Percentiles rank a stretch among this genome's conserved stretches.
phyloP scores from a whole-genome alignment of 805 yeast genomes.

The Candida caryicola region DNA sequence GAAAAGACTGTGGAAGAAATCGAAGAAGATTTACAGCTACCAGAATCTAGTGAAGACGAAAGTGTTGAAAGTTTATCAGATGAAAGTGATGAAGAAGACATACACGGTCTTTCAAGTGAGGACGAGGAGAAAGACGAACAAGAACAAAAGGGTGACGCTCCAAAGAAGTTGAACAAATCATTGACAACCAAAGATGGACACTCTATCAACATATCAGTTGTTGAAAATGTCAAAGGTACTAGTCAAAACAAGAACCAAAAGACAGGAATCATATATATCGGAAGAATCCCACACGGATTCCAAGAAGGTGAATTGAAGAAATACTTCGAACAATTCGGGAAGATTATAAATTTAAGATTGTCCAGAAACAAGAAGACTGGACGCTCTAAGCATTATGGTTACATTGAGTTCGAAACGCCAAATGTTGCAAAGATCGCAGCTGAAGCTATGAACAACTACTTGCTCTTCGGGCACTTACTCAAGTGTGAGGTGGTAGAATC shows the following conservation, averaged over 20 bases:
- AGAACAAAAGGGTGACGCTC: slow-evolving; percentile 20
- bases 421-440: slow-evolving; percentile 86
- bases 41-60: slow-evolving; percentile 14
- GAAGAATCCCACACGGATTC: slow-evolving; percentile 91
- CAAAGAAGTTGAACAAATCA: slow-evolving; percentile 14
- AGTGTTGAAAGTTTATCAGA: slow-evolving; percentile 15
- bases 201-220: slow-evolving; percentile 18
- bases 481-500: slow-evolving; percentile 57
- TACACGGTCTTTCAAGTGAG: slow-evolving; percentile 20
- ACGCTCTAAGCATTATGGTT: slow-evolving; percentile 86
- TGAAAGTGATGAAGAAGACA: slow-evolving; percentile 22
- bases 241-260: slow-evolving; percentile 24
- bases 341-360: slow-evolving; percentile 69
- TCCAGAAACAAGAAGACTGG: slow-evolving; percentile 92
- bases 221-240: slow-evolving; percentile 10
- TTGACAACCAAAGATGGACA: slow-evolving; percentile 19
- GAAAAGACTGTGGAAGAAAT: slow-evolving; percentile 22
- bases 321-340: slow-evolving; percentile 91
- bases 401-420: slow-evolving; percentile 70
- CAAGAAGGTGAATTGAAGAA: slow-evolving; percentile 74
- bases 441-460: slow-evolving; percentile 94
- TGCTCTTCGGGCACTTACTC: slow-evolving; percentile 81
- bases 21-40: slow-evolving; percentile 20
- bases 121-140: slow-evolving; percentile 23
- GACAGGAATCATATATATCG: slow-evolving; percentile 78